These are phyloP conservation scores for Xylariaceae sp. DNA, from an alignment of 2,329 filamentous ascomycete species.

Conservation along the genomic window DNA sequence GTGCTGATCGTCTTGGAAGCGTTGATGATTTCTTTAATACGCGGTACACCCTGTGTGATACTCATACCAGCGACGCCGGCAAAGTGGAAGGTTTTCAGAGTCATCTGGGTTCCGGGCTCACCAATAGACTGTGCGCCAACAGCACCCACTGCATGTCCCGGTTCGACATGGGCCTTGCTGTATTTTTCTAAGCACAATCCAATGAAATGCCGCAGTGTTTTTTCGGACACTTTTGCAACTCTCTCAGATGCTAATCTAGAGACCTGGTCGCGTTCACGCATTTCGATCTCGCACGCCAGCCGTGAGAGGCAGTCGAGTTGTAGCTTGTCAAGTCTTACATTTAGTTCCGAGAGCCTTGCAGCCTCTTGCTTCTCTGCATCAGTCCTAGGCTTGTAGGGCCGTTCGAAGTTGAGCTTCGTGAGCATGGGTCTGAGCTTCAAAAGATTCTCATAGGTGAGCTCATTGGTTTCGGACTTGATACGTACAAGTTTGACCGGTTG, in stretches of 20 bases:
- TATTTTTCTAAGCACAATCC: slow-evolving; percentile 86
- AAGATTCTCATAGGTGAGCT: slow-evolving; percentile 20
- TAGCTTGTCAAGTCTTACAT: slow-evolving; percentile 19
- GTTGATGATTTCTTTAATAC: slow-evolving; percentile 99
- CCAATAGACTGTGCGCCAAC: slow-evolving; percentile 98
- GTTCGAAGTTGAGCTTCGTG: slow-evolving; percentile 26
- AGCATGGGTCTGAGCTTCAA: slow-evolving; percentile 21
- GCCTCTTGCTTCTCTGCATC: slow-evolving; percentile 26
- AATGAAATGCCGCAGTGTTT: slow-evolving; percentile 78
- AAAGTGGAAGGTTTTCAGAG: slow-evolving; percentile 99
- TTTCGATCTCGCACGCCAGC: slow-evolving; percentile 32
- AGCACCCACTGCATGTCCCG: slow-evolving; percentile 93
- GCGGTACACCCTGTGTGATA: slow-evolving; percentile 97
- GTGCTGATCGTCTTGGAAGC: slow-evolving; percentile 93
- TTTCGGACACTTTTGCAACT: slow-evolving; percentile 81
- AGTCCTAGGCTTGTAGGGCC: slow-evolving; percentile 24
- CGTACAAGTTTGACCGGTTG: neutral
- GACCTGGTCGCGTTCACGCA: slow-evolving; percentile 37
- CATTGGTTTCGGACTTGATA: neutral
- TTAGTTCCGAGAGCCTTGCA: slow-evolving; percentile 22
- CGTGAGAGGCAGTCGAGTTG: slow-evolving; percentile 25
- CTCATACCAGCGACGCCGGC: slow-evolving; percentile 99
- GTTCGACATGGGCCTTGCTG: slow-evolving; percentile 87
- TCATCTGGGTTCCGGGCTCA: slow-evolving; percentile 99
- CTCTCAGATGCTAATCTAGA: slow-evolving; percentile 57